Evolutionary conservation across 2,329 filamentous ascomycete species (phyloP), one percentile per base, ranked within the genome.

Genomic region (Microsporum audouinii): DNA sequence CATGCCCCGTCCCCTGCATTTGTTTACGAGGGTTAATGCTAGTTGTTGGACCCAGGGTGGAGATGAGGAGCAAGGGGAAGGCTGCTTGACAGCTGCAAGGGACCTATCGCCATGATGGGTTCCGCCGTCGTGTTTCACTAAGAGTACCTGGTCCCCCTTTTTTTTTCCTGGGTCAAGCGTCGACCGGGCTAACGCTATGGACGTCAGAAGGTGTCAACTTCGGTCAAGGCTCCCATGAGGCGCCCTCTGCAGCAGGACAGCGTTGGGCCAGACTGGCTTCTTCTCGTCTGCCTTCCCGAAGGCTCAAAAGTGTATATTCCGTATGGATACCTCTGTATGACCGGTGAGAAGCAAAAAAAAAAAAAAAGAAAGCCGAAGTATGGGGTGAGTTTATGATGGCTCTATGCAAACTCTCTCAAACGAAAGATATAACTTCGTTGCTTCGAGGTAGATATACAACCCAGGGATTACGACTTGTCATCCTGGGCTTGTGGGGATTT

Each of bases 61-160:
- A 51, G 60, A 31, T 51, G 41, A 17, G 2, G 29, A 43, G 38
- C 57, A 55, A 29, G 49, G 45, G 23, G 10, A 8, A 12, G 12
- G 10, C 45, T 49, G 45, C 23, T 29, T 49, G 45, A 49, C 45
- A 49, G 45, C 10, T 31, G 23, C 31, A 49, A 49, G 10, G 23
- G 45, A 31, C 49, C 49, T 55, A 43, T 41, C 56, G 36, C 17
- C 23, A 7, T 10, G 23, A 34, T 10, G 36, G 34, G 43, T 45
- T 58, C 36, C 39, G 56, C 56, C n/a, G 39, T 41, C 39, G 56
- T 58, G 36, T 58, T 58, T 45, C 56, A 58, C 56, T 29, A 41
- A 29, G 36, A 58, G 39, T 55, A 4, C 49, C 49, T 36, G 12
- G 49, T n/a, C 33, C n/a, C 49, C 49, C 23, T 55, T 36, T 36